These are phyloP conservation scores for Pseudisothecium myosuroides DNA, from an alignment of 225 moss, liverwort and hornwort genomes.

Conservation along the genomic window DNA sequence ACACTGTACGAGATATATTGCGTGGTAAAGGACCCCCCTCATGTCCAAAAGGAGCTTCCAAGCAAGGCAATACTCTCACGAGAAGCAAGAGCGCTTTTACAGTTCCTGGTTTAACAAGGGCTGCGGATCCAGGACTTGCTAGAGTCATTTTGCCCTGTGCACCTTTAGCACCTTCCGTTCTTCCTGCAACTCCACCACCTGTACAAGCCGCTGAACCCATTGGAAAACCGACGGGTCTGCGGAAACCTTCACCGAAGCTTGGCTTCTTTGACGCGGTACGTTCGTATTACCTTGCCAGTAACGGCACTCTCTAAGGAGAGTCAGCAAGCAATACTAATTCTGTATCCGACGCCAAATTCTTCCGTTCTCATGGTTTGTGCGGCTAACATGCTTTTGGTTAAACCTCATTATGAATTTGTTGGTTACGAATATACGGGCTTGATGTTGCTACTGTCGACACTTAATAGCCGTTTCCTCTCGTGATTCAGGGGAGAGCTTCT, in stretches of 20 bases:
- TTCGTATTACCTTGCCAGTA: not conserved
- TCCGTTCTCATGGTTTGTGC: not conserved
- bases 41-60: not conserved
- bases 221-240: constrained; percentile 39
- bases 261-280: constrained; percentile 60
- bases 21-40: constrained; percentile 15
- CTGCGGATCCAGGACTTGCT: not conserved
- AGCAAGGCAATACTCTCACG: constrained; percentile 11
- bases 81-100: constrained; percentile 38
- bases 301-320: not conserved
- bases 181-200: constrained; percentile 3
- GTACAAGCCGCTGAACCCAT: not conserved
- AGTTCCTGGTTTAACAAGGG: constrained; percentile 15
- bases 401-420: not conserved
- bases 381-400: not conserved
- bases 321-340: not conserved
- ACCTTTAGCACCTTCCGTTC: not conserved
- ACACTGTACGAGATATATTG: constrained; percentile 31
- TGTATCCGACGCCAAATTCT: not conserved
- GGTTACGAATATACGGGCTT: not conserved
- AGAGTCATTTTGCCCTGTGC: not conserved
- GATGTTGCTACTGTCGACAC: not conserved
- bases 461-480: not conserved
- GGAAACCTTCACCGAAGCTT: constrained; percentile 56
- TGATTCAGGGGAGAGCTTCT: constrained; percentile 28